phyloP scores from a whole-genome alignment of 106 monocot species.

The Dendrobium huoshanense region DNA sequence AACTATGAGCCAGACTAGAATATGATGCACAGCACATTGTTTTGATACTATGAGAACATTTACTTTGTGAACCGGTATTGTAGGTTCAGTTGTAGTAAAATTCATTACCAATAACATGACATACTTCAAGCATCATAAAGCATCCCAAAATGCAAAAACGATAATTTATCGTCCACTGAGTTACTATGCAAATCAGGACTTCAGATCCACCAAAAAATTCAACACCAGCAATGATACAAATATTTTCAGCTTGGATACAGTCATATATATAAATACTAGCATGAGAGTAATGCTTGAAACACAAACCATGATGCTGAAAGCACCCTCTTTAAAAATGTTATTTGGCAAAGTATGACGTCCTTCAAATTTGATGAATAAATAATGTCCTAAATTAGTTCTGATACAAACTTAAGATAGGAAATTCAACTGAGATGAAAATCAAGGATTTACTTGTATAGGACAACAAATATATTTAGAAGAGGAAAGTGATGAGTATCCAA shows the following conservation, averaged over 20 bases:
- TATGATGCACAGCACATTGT: not conserved
- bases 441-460: not conserved
- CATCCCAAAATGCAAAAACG: not conserved
- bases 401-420: not conserved
- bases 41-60: not conserved
- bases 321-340: not conserved
- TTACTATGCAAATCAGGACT: not conserved
- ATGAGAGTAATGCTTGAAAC: not conserved
- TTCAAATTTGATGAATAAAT: not conserved
- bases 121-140: not conserved
- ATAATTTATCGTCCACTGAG: not conserved
- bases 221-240: not conserved
- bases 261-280: not conserved
- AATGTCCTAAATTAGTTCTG: not conserved
- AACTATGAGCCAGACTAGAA: not conserved
- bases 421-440: not conserved
- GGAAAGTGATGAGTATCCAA: not conserved
- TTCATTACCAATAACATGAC: not conserved
- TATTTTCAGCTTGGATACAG: not conserved
- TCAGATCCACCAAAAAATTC: not conserved
- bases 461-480: not conserved
- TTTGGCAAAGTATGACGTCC: not conserved
- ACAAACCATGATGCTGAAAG: not conserved
- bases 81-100: not conserved
- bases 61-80: not conserved